Evolutionary conservation across 1,284 basidiomycete species (phyloP).

Genomic region (Irpex sp.): DNA sequence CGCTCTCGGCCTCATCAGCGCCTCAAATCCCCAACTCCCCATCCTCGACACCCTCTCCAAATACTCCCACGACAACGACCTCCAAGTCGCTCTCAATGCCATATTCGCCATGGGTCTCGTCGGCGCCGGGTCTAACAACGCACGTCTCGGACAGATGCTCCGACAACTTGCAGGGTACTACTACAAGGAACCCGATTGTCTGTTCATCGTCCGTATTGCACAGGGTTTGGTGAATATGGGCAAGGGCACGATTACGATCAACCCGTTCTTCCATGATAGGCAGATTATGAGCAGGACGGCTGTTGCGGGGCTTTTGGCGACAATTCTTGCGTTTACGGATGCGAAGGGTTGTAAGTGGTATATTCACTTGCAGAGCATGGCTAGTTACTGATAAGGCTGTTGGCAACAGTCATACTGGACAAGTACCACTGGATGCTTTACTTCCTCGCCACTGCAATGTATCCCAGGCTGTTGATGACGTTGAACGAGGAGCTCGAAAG

Average conservation of each 20-base stretch:
- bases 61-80: constrained; percentile 98
- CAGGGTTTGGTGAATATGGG: constrained; percentile 99
- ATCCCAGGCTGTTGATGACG: constrained; percentile 97
- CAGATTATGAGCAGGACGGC: constrained; percentile 88
- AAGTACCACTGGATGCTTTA: constrained; percentile 99
- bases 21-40: constrained; percentile 94
- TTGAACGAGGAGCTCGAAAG: constrained; percentile 88
- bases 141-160: constrained; percentile 95
- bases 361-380: neutral
- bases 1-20: constrained; percentile 90
- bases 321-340: constrained; percentile 90
- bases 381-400: constrained; percentile 5
- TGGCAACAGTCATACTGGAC: constrained; percentile 76
- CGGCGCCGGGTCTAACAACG: constrained; percentile 98
- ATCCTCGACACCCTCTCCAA: constrained; percentile 99
- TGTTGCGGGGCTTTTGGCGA: constrained; percentile 88
- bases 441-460: constrained; percentile 95
- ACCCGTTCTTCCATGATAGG: constrained; percentile 95
- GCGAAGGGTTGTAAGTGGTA: constrained; percentile 80
- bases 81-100: constrained; percentile 93
- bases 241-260: constrained; percentile 97
- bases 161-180: constrained; percentile 96
- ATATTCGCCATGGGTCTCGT: constrained; percentile 99
- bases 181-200: constrained; percentile 93
- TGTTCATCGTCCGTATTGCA: constrained; percentile 96